These are phyloP conservation scores for Leccinum fibrillosum DNA, from an alignment of 768 basidiomycete species.

Conservation along the genomic window DNA sequence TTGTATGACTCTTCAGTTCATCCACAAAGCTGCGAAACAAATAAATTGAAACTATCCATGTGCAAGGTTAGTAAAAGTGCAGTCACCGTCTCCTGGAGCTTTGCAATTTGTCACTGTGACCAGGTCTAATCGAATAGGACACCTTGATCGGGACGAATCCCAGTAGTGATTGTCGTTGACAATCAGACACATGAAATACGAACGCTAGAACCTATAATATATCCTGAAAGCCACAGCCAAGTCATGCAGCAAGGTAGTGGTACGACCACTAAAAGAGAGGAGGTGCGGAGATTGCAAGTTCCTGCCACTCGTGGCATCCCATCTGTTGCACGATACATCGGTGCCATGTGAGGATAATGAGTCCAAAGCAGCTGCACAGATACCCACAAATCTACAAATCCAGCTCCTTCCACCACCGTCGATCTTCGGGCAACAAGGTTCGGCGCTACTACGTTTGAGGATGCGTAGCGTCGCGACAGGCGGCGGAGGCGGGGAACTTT, in stretches of 20 bases:
- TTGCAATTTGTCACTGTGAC: neutral
- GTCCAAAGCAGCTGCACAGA: neutral
- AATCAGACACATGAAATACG: neutral
- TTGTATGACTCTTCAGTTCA: neutral
- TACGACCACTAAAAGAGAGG: neutral
- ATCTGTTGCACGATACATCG: neutral
- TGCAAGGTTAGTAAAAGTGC: neutral
- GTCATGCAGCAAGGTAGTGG: too few relatives aligned
- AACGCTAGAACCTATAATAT: too few relatives aligned
- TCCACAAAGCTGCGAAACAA: neutral
- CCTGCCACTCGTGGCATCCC: neutral
- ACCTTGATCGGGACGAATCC: neutral
- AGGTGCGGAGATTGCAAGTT: too few relatives aligned
- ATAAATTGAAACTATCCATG: neutral
- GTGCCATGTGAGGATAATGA: neutral
- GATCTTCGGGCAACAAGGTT: too few relatives aligned
- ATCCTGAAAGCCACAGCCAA: too few relatives aligned
- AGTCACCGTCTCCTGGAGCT: neutral
- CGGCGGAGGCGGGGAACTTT: conserved; percentile 46
- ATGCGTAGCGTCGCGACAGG: conserved; percentile 59
- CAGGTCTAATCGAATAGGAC: neutral
- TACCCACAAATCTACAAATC: too few relatives aligned
- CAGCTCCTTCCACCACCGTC: too few relatives aligned
- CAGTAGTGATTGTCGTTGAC: neutral
- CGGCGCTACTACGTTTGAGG: conserved; percentile 48